Conservation (phyloP, 768 basidiomycete species). For the Boletellus sp. region DNA sequence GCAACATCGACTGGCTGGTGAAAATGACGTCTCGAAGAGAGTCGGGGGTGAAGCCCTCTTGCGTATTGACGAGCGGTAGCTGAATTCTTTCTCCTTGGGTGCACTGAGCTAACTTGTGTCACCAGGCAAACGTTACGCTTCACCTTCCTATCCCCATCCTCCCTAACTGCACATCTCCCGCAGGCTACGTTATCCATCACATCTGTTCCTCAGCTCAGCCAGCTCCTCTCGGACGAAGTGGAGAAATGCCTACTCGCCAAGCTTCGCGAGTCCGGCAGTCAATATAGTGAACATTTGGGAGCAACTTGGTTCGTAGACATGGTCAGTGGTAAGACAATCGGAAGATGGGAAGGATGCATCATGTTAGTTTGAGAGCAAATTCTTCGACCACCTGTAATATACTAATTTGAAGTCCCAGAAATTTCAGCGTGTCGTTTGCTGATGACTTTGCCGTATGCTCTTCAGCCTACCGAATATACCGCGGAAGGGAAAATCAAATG, state of each 20-base stretch:
- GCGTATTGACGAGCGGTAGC: constrained; percentile 64
- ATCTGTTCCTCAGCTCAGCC: constrained; percentile 71
- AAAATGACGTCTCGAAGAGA: constrained; percentile 33
- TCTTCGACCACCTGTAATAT: not conserved
- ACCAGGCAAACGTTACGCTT: constrained; percentile 71
- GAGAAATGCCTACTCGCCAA: constrained; percentile 64
- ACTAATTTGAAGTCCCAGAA: constrained; percentile 39
- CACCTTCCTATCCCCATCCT: constrained; percentile 72
- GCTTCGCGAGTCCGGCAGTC: constrained; percentile 65
- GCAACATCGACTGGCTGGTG: constrained; percentile 43
- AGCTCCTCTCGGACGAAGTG: constrained; percentile 75
- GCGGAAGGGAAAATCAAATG: constrained; percentile 38
- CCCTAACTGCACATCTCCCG: constrained; percentile 71
- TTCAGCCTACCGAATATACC: constrained; percentile 52
- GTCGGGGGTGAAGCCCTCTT: constrained; percentile 73
- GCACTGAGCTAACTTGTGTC: not conserved
- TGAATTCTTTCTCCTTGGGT: not conserved
- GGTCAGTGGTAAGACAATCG: constrained; percentile 58
- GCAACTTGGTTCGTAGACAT: constrained; percentile 79
- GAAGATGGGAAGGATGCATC: constrained; percentile 76
- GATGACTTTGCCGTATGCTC: constrained; percentile 52
- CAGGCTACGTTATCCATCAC: constrained; percentile 73
- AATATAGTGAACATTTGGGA: constrained; percentile 45
- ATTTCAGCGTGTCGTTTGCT: constrained; percentile 56
- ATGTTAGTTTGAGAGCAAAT: constrained; percentile 46